Base-by-base conservation (phyloP, 1,139 yeast species). In the Lizanozyma gosingica region DNA sequence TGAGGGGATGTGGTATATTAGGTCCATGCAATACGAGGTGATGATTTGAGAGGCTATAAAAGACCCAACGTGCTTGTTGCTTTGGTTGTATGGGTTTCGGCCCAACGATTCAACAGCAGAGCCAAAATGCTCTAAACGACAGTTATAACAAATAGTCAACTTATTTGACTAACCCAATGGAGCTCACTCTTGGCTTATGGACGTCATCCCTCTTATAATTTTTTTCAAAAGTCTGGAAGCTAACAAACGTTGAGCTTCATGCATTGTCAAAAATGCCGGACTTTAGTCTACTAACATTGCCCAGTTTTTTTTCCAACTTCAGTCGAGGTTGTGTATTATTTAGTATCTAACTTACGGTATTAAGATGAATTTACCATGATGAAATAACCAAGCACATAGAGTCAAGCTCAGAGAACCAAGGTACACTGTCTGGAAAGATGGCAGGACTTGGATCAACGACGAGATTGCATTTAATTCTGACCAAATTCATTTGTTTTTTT, bases 381-480 rank as follows among this genome's bases (percentile, higher is more conserved):
- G 52, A 49, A 43, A 49, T 46, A 49, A 22, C 35, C 41, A 49
- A 49, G 50, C 52, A 49, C 52, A 49, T 49, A 49, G 52, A 49
- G 52, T 49, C 52, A 49, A 49, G 52, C 51, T 22, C 29, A 22
- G 29, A 22, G 29, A 22, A 48, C 53, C 48, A 50, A 50, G 29
- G 29, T 22, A 22, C 51, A 43, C 39, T 41, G 39, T 39, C 29
- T 22, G 29, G 29, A 22, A 22, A 22, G 29, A 22, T 22, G 29
- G 11, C 29, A 22, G 29, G 29, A 22, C 29, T 22, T 22, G 29
- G 11, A 22, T 45, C 49, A 45, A 41, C 49, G 52, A 48, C 47
- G 52, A 39, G 40, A 39, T 35, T 39, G 40, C 40, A 39, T 11
- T 27, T 17, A 14, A 17, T 35, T 35, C 32, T 17, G 29, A 32